Conservation (phyloP, 2,329 filamentous ascomycete species). For the Cladophialophora chaetospira region DNA sequence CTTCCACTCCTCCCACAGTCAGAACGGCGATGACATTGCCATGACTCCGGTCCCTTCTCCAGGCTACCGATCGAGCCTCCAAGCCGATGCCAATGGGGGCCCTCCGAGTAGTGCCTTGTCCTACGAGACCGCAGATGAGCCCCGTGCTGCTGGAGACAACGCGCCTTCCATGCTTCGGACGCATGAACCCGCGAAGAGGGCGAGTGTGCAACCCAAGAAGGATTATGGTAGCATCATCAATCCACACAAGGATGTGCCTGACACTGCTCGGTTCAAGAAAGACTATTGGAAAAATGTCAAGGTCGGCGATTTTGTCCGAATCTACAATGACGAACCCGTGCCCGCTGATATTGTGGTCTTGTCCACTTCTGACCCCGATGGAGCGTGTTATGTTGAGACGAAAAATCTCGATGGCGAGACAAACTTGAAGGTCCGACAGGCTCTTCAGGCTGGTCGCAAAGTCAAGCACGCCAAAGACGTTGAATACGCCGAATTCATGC, state of each 20-base stretch:
- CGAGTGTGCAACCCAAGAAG: conserved; percentile 44
- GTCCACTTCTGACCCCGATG: conserved; percentile 89
- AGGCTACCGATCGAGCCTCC: conserved; percentile 40
- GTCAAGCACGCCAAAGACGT: conserved; percentile 90
- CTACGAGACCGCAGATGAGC: conserved; percentile 33
- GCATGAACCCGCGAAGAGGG: conserved; percentile 25
- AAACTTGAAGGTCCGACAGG: conserved; percentile 91
- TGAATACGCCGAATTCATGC: conserved; percentile 79
- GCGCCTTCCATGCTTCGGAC: conserved; percentile 23
- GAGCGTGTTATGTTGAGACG: conserved; percentile 95
- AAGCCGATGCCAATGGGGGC: conserved; percentile 20
- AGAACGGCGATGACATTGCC: conserved; percentile 70
- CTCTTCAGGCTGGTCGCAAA: conserved; percentile 78
- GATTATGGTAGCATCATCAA: conserved; percentile 74
- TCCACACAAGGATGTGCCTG: conserved; percentile 63
- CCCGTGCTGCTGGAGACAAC: conserved; percentile 18
- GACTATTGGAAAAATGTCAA: conserved; percentile 94
- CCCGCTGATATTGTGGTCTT: conserved; percentile 91
- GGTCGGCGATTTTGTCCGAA: conserved; percentile 92
- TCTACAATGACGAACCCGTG: conserved; percentile 95
- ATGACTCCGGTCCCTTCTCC: conserved; percentile 90
- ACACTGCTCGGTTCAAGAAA: conserved; percentile 82
- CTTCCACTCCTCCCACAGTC: conserved; percentile 52
- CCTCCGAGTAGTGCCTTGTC: conserved; percentile 35
- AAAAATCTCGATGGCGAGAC: conserved; percentile 98